phyloP scores from a whole-genome alignment of 2,329 filamentous ascomycete genomes.

The Neofusicoccum ribis region DNA sequence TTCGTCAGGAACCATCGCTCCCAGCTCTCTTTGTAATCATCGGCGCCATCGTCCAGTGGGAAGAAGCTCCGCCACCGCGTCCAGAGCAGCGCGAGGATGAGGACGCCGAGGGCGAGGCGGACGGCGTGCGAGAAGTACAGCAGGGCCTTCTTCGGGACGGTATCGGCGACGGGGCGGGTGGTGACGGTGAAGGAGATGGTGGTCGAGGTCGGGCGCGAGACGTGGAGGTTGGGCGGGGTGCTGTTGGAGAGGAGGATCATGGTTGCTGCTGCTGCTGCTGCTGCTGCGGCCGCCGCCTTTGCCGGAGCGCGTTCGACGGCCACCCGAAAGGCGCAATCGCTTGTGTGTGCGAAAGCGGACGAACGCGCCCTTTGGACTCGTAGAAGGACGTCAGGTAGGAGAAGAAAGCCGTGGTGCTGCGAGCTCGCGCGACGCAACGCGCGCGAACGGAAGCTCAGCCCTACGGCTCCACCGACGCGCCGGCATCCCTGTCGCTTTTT shows the following conservation, averaged over 20 bases:
- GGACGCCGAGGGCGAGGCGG: conserved; percentile 46
- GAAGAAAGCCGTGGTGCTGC: too few relatives aligned
- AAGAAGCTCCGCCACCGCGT: conserved; percentile 25
- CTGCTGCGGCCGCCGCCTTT: too few relatives aligned
- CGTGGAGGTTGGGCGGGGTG: conserved; percentile 12
- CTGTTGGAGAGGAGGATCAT: conserved; percentile 16
- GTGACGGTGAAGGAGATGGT: conserved; percentile 93
- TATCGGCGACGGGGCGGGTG: conserved; percentile 62
- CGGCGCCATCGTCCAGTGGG: not conserved
- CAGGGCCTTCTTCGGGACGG: conserved; percentile 45
- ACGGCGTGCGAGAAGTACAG: conserved; percentile 47
- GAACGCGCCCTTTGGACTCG: too few relatives aligned
- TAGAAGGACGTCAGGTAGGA: too few relatives aligned
- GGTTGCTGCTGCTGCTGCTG: not conserved
- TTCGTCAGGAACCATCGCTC: not conserved
- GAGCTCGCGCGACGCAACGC: too few relatives aligned
- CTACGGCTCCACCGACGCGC: not conserved
- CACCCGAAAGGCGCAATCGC: too few relatives aligned
- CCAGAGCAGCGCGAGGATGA: conserved; percentile 41
- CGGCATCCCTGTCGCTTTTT: not conserved
- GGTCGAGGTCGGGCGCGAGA: conserved; percentile 61
- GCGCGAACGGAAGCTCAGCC: not conserved
- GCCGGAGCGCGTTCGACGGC: too few relatives aligned
- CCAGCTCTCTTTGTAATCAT: not conserved
- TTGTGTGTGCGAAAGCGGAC: too few relatives aligned